A percentile compares a stretch with the other conserved stretches of the same genome.
These are phyloP conservation scores for Apiotrichum akiyoshidainum DNA, from an alignment of 1,284 basidiomycete genomes.

Conservation along the genomic window DNA sequence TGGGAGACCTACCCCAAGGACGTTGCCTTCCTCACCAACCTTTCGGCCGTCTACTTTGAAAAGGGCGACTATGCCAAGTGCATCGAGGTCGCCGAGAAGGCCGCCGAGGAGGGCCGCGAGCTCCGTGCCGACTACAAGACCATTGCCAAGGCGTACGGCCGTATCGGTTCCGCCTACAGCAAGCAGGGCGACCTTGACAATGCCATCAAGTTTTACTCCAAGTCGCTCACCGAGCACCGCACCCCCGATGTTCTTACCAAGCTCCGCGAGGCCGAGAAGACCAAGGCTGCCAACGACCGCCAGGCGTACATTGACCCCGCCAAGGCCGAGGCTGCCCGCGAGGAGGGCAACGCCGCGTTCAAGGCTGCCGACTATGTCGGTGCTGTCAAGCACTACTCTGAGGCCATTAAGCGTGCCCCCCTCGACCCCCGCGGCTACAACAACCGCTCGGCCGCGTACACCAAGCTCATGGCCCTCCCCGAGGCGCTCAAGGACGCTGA, in stretches of 20 bases:
- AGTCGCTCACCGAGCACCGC: constrained; percentile 93
- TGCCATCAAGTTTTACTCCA: constrained; percentile 86
- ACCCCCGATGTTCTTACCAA: constrained; percentile 90
- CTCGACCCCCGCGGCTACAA: constrained; percentile 88
- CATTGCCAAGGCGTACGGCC: constrained; percentile 72
- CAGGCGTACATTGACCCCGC: constrained; percentile 86
- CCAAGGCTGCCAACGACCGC: constrained; percentile 71
- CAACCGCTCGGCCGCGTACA: constrained; percentile 95
- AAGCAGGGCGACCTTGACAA: constrained; percentile 73
- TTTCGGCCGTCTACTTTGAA: constrained; percentile 90
- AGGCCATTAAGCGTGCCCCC: constrained; percentile 95
- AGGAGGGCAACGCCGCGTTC: constrained; percentile 89
- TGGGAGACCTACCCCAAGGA: constrained; percentile 94
- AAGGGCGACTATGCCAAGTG: constrained; percentile 84
- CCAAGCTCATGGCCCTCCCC: constrained; percentile 87
- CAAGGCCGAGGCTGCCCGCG: constrained; percentile 76
- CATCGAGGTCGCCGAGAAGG: constrained; percentile 89
- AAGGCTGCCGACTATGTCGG: constrained; percentile 85
- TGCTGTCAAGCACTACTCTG: constrained; percentile 90
- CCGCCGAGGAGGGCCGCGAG: constrained; percentile 84
- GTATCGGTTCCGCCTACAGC: constrained; percentile 79
- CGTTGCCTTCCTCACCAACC: constrained; percentile 86
- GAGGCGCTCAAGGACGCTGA: constrained; percentile 96
- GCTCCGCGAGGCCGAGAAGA: constrained; percentile 76
- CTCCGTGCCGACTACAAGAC: constrained; percentile 59